phyloP scores from a whole-genome alignment of 106 monocot genomes.

The Chionographis japonica region DNA sequence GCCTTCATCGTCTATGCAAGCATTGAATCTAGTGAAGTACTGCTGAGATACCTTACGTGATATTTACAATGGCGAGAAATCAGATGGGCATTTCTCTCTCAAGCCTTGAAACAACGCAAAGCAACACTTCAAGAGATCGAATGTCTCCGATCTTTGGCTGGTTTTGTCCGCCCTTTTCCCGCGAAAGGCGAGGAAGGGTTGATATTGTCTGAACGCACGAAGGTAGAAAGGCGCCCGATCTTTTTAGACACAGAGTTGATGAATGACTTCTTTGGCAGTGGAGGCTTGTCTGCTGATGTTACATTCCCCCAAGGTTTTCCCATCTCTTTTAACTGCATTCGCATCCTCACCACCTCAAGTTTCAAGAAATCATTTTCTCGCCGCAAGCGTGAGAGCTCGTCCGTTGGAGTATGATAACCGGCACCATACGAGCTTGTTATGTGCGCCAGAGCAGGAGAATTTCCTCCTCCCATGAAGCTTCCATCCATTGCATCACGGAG shows the following conservation, averaged over 20 bases:
- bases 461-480: slow-evolving; percentile 23
- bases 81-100: neutral
- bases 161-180: slow-evolving; percentile 34
- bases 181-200: slow-evolving; percentile 4
- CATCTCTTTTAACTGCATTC: slow-evolving; percentile 39
- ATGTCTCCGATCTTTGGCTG: slow-evolving; percentile 70
- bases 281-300: slow-evolving; percentile 38
- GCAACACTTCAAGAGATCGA: slow-evolving; percentile 58
- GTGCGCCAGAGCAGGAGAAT: slow-evolving; percentile 41
- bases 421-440: slow-evolving; percentile 9
- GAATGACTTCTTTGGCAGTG: slow-evolving; percentile 68
- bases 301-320: slow-evolving; percentile 6
- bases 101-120: too few species aligned
- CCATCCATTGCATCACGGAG: slow-evolving; percentile 20
- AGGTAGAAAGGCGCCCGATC: slow-evolving; percentile 63
- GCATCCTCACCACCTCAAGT: slow-evolving; percentile 54
- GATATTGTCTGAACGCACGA: slow-evolving; percentile 34
- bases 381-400: slow-evolving; percentile 54
- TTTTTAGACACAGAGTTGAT: slow-evolving; percentile 72
- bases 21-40: neutral
- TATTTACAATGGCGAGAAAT: neutral
- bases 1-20: too few species aligned
- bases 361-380: slow-evolving; percentile 73
- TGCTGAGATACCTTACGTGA: neutral
- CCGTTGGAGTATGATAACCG: slow-evolving; percentile 6